Evolutionary conservation across 75 land plant genomes (phyloP).

Genomic region (Azolla pinnata): DNA sequence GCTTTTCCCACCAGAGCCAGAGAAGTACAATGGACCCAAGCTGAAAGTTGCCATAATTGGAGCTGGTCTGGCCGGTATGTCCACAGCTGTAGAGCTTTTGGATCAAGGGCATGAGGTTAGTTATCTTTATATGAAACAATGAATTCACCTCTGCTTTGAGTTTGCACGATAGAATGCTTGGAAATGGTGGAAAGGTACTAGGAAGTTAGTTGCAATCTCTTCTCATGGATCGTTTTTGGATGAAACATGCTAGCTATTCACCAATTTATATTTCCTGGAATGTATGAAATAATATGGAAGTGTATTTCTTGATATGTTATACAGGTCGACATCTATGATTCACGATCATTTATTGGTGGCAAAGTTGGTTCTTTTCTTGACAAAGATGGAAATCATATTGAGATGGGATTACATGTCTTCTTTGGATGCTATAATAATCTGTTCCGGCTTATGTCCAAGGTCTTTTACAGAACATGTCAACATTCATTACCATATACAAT

Average conservation of each 20-base stretch:
- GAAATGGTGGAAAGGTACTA: no score
- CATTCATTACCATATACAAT: not conserved
- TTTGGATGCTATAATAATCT: slow-evolving; percentile 97
- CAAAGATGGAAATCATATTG: slow-evolving; percentile 79
- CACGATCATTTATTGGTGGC: slow-evolving; percentile 82
- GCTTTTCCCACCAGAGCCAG: slow-evolving; percentile 90
- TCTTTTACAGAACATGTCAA: slow-evolving; percentile 15
- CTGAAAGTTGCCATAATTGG: slow-evolving; percentile 93
- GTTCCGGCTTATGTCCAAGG: slow-evolving; percentile 95
- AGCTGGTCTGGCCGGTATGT: slow-evolving; percentile 97
- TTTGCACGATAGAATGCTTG: no score
- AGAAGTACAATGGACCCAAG: slow-evolving; percentile 81
- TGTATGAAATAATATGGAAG: not conserved
- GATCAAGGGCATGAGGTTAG: slow-evolving; percentile 97
- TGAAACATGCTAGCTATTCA: no score
- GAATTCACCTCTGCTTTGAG: no score
- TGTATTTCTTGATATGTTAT: not conserved
- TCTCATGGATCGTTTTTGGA: no score
- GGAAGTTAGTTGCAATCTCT: no score
- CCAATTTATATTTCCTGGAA: no score
- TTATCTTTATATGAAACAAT: no score
- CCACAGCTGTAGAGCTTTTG: slow-evolving; percentile 94
- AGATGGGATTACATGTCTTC: slow-evolving; percentile 97
- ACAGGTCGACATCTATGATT: slow-evolving; percentile 97
- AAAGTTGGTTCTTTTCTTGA: slow-evolving; percentile 93